Evolutionary conservation across 2,329 filamentous ascomycete species (phyloP).

Genomic region (Coniochaeta hoffmannii): DNA sequence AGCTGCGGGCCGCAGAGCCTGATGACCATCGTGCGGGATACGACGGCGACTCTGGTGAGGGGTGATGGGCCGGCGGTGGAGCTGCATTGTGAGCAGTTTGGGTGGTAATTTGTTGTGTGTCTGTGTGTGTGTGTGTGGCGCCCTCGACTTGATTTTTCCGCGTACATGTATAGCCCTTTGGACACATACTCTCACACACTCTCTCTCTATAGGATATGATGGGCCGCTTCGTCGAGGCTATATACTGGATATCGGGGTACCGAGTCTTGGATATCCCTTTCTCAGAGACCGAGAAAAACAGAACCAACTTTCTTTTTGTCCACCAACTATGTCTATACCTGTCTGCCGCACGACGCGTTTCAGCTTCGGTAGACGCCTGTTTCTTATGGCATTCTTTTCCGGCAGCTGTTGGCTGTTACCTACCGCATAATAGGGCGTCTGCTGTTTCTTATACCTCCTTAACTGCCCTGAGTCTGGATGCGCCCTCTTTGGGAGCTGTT

Average conservation of each 20-base stretch:
- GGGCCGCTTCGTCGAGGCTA: background rate
- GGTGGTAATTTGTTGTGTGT: slow-evolving; percentile 24
- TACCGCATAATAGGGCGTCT: background rate
- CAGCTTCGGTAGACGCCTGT: background rate
- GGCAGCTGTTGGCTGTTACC: background rate
- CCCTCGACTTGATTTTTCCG: background rate
- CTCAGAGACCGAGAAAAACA: background rate
- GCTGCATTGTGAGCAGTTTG: slow-evolving; percentile 42
- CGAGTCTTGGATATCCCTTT: background rate
- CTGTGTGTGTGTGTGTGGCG: no score
- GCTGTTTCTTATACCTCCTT: background rate
- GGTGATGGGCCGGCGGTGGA: slow-evolving; percentile 39
- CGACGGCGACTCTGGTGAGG: slow-evolving; percentile 34
- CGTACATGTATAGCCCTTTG: slow-evolving; percentile 3
- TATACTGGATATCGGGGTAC: background rate
- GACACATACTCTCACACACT: no score
- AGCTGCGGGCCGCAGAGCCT: slow-evolving; percentile 40
- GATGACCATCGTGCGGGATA: slow-evolving; percentile 35
- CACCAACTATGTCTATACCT: background rate
- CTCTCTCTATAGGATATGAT: background rate
- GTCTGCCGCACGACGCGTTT: no score
- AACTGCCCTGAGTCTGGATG: background rate
- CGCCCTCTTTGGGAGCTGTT: background rate
- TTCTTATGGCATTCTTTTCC: background rate
- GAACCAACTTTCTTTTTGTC: background rate